A percentile compares a stretch with the other conserved stretches of the same genome.
Conservation (phyloP, 2,329 filamentous ascomycete species). For the Colletotrichum viniferum region DNA sequence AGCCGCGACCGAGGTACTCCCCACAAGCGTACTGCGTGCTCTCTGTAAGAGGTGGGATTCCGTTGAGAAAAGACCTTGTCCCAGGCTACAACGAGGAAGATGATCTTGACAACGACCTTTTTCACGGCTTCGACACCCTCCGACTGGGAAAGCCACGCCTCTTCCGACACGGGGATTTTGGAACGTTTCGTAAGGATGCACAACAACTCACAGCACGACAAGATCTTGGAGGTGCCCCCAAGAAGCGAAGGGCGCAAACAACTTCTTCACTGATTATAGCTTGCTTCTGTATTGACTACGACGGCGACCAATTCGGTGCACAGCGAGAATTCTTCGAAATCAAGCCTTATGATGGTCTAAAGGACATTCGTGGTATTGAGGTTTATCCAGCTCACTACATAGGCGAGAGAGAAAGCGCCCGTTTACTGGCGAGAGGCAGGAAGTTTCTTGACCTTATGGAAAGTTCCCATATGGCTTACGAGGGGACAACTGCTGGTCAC, state of each 20-base stretch:
- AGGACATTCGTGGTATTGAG: constrained; percentile 26
- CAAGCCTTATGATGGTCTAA: constrained; percentile 28
- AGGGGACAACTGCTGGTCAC: constrained; percentile 27
- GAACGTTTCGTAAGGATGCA: not conserved
- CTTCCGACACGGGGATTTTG: not conserved
- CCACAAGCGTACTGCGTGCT: constrained; percentile 25
- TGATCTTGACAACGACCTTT: not conserved
- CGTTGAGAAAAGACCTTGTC: not conserved
- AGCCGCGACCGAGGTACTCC: not conserved
- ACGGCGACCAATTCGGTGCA: constrained; percentile 26
- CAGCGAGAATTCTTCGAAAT: constrained; percentile 27
- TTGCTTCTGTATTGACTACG: constrained; percentile 30
- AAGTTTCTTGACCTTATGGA: constrained; percentile 25
- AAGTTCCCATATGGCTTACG: constrained; percentile 31
- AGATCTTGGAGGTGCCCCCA: not conserved
- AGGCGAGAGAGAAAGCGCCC: not conserved
- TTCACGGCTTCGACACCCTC: not conserved
- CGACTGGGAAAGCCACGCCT: not conserved
- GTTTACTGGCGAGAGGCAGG: constrained; percentile 1
- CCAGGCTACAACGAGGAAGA: not conserved
- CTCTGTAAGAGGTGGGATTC: constrained; percentile 16
- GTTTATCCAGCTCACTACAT: not conserved
- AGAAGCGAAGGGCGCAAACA: not conserved
- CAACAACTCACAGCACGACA: not conserved
- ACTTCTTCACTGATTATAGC: constrained; percentile 13